Evolutionary conservation across 208 protist species (phyloP), one percentile per base, ranked within the genome.

Genomic region (Phytomonas sp.): DNA sequence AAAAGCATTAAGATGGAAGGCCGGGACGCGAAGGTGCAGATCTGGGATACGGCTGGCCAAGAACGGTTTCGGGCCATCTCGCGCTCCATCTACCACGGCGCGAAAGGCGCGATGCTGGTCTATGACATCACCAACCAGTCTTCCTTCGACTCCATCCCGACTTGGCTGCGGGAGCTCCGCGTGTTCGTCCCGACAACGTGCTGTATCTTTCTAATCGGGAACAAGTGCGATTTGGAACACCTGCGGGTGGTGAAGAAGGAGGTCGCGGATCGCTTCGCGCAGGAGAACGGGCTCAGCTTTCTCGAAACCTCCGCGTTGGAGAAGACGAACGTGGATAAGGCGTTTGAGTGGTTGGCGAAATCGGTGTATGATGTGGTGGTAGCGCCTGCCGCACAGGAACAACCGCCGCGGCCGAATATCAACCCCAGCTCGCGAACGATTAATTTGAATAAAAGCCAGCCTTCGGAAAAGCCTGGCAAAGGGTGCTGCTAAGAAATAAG

Each of bases 41-140:
- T 99, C 83, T 99, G 98, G 98, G 98, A 99, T 82, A 99, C 98
- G 37, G 97, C 91, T 13, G 98, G 98, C 56, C 98, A 99, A 87
- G 98, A 99, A 83, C 85, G 98, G 40, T 99, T 99, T 81, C 93
- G 98, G 33, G 98, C 98, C 67, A 99, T 99, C 83, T 99, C 98
- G 2, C 80, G 87, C 73, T 87, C 83, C 72, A 95, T 94, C 74
- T 99, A 99, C 89, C 92, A 98, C 72, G 98, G 98, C 46, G 98
- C 98, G 15, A 98, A 99, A 60, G 98, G 98, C 36, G 98, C 98
- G 15, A 92, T 99, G 77, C 89, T 99, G 11, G 98, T 99, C 34
- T 99, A 99, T 79, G 98, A 99, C 89, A 99, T 99, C 74, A 97
- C 98, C 6, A 99, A 99, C 74, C 88, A 97, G 51, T 82, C 76